Conservation (phyloP, 2,329 filamentous ascomycete species). For the Epichloe uncinata region DNA sequence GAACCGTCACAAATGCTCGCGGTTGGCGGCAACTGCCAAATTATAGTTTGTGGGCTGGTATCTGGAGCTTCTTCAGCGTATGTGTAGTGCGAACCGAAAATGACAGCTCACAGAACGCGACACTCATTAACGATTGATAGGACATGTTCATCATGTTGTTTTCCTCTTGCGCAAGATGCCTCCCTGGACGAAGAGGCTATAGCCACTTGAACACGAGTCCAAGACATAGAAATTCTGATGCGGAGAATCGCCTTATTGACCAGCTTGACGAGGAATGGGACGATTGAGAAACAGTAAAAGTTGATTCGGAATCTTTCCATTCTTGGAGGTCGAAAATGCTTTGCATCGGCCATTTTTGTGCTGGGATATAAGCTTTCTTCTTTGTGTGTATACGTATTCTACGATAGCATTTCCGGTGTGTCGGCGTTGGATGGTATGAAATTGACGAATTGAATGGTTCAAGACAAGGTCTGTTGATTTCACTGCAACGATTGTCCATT, state of each 20-base stretch:
- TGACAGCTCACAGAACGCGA: conserved; percentile 16
- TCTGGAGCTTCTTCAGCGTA: conserved; percentile 68
- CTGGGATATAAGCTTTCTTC: not conserved
- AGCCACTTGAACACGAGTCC: conserved; percentile 45
- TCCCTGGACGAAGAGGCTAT: conserved; percentile 56
- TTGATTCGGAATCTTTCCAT: not conserved
- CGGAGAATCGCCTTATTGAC: conserved; percentile 89
- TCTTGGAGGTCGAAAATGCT: not conserved
- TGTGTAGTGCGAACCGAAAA: conserved; percentile 22
- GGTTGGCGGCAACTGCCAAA: conserved; percentile 95
- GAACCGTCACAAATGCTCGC: conserved; percentile 83
- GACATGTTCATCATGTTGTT: conserved; percentile 55
- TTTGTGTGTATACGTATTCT: not conserved
- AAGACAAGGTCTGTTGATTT: not conserved
- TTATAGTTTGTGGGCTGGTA: conserved; percentile 81
- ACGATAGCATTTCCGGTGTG: not conserved
- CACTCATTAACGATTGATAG: conserved; percentile 21
- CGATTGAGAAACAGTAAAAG: conserved; percentile 33
- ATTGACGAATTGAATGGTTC: not conserved
- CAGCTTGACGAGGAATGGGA: conserved; percentile 97
- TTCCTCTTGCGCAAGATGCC: conserved; percentile 53
- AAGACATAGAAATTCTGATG: conserved; percentile 46
- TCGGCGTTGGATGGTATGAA: not conserved
- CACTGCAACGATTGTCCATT: too few relatives aligned
- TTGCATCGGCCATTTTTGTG: not conserved